A percentile compares a stretch with the other conserved stretches of the same genome.
Conservation (phyloP, 768 basidiomycete species). For the Mycena amicta region DNA sequence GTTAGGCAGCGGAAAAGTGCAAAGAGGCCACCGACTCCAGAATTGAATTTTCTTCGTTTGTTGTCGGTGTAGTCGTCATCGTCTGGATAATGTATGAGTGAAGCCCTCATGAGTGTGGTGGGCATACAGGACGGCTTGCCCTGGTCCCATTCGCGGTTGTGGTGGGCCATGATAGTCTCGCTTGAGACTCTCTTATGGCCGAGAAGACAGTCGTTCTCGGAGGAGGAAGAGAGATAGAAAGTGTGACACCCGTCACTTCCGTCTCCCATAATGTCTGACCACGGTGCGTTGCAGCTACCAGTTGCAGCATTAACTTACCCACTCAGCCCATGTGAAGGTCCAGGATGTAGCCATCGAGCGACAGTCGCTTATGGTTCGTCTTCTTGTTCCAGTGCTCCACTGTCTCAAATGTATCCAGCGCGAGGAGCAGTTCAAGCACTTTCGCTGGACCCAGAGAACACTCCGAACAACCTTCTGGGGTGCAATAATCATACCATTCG, state of each 20-base stretch:
- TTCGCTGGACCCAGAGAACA: constrained; percentile 75
- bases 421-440: constrained; percentile 81
- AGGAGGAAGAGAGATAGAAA: constrained; percentile 32
- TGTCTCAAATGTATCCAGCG: constrained; percentile 49
- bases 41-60: constrained; percentile 80
- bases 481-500: constrained; percentile 64
- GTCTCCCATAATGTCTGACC: constrained; percentile 4
- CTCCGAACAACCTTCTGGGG: constrained; percentile 65
- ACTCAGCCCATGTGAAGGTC: constrained; percentile 27
- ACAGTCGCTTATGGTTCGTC: constrained; percentile 50
- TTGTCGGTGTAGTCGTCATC: constrained; percentile 71
- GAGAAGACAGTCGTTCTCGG: no score
- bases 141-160: constrained; percentile 87
- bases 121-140: constrained; percentile 68
- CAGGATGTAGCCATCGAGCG: constrained; percentile 64
- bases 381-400: no score
- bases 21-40: constrained; percentile 55
- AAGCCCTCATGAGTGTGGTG: no score
- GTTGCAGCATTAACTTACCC: neutral
- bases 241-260: constrained; percentile 4
- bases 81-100: constrained; percentile 56
- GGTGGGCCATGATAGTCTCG: constrained; percentile 66
- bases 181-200: no score
- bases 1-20: constrained; percentile 10
- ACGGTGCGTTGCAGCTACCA: constrained; percentile 2